A percentile compares a stretch with the other conserved stretches of the same genome.
Evolutionary conservation across 768 basidiomycete genomes (phyloP).

Genomic region (Psilocybe tampanensis): DNA sequence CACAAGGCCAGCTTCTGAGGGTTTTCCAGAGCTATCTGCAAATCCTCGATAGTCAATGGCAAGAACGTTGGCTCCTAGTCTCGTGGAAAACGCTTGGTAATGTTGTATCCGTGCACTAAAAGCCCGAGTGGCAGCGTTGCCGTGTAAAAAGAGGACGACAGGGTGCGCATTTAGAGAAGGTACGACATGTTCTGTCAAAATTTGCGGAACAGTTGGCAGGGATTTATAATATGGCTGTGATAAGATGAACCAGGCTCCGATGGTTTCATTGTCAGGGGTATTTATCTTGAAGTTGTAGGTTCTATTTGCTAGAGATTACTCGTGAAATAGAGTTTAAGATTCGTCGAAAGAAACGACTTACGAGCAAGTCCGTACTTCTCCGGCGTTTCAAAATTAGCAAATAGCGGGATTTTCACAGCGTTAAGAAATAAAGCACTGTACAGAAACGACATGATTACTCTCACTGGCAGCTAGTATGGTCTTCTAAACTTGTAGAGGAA

Average conservation of each 20-base stretch:
- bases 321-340: background rate
- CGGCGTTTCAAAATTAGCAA: slow-evolving; percentile 65
- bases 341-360: slow-evolving; percentile 33
- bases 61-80: slow-evolving; percentile 74
- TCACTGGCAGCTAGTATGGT: no score
- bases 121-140: slow-evolving; percentile 85
- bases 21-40: slow-evolving; percentile 80
- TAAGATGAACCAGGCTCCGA: slow-evolving; percentile 88
- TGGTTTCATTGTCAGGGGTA: slow-evolving; percentile 74
- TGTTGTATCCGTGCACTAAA: slow-evolving; percentile 64
- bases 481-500: background rate
- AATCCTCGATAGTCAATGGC: slow-evolving; percentile 93
- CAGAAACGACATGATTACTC: background rate
- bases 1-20: slow-evolving; percentile 74
- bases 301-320: slow-evolving; percentile 61
- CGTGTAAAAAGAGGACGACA: slow-evolving; percentile 91
- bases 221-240: slow-evolving; percentile 65
- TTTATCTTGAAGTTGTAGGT: slow-evolving; percentile 69
- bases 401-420: slow-evolving; percentile 60
- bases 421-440: slow-evolving; percentile 60
- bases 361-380: slow-evolving; percentile 84
- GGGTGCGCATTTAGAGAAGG: slow-evolving; percentile 60
- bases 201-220: slow-evolving; percentile 38
- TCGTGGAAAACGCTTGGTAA: slow-evolving; percentile 66
- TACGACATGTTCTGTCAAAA: slow-evolving; percentile 45